phyloP scores from a whole-genome alignment of 306 rosid species.

The Cicer cuneatum region DNA sequence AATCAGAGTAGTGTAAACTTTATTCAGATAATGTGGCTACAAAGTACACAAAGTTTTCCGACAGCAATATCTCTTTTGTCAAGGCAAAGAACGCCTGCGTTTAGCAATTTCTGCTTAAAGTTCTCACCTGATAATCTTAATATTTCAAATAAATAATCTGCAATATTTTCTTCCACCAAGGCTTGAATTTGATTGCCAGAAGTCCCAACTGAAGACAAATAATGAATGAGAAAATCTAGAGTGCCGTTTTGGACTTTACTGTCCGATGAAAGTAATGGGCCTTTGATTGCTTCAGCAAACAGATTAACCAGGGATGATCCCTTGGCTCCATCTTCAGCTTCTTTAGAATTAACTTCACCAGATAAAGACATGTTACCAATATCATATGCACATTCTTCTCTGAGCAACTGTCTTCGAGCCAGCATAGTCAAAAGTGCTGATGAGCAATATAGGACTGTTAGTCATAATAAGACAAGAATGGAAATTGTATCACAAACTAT shows the following conservation, averaged over 20 bases:
- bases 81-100: slow-evolving; percentile 4
- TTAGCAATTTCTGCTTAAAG: slow-evolving; percentile 26
- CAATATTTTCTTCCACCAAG: slow-evolving; percentile 86
- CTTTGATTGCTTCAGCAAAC: slow-evolving; percentile 92
- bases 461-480: slow-evolving; percentile 35
- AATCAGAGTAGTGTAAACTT: slow-evolving; percentile 27
- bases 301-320: slow-evolving; percentile 58
- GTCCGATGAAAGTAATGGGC: slow-evolving; percentile 84
- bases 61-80: slow-evolving; percentile 21
- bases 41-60: slow-evolving; percentile 12
- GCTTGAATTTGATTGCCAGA: slow-evolving; percentile 67
- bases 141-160: slow-evolving; percentile 93
- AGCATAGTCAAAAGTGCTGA: slow-evolving; percentile 80
- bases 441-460: slow-evolving; percentile 46
- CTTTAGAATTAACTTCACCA: slow-evolving; percentile 52
- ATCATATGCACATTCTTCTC: slow-evolving; percentile 57
- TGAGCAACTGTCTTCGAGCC: slow-evolving; percentile 68
- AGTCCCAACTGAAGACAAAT: slow-evolving; percentile 67
- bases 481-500: neutral
- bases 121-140: slow-evolving; percentile 87
- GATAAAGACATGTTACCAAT: slow-evolving; percentile 44
- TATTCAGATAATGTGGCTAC: slow-evolving; percentile 29
- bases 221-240: slow-evolving; percentile 68
- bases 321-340: slow-evolving; percentile 51
- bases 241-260: slow-evolving; percentile 80